Base-by-base conservation (phyloP, 495 filamentous ascomycete species). In the Xylaria longipes region DNA sequence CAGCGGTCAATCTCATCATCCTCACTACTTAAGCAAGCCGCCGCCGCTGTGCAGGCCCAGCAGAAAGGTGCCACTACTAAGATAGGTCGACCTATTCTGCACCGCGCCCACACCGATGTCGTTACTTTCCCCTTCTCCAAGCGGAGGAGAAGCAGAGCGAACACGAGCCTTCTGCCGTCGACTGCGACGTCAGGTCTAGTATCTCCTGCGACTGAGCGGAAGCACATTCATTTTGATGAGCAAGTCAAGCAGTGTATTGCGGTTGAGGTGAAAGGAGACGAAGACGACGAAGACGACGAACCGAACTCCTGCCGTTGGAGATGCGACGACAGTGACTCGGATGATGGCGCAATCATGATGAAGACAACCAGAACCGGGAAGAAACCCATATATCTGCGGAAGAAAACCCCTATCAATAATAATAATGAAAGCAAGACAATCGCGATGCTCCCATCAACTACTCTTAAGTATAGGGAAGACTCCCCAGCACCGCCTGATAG, bases 181-280 rank as follows among this genome's bases (percentile, higher is more conserved):
- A 78, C 82, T n/a, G 81, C 84, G 27, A 89, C 89, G 3, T 92
- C 90, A 22, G 90, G 90, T 20, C 73, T 91, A 45, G 82, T 83
- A 3, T 95, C 94, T 5, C 94, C 94, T 6, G 85, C 83, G 43
- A 71, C 82, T 6, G 92, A 92, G 75, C 87, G 85, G 69, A 93
- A 91, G 54, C 96, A 97, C 78, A 98, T 99, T 62, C 93, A 97
- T 78, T 99, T 99, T 82, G 96, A 97, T 79, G 91, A 98, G 77
- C 92, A 93, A 81, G 96, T 99, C 14, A 90, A 94, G 75, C 95
- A 99, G 78, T 98, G 94, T 76, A 98, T 98, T 65, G 96, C 96
- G 5, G 91, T 99, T 31, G 94, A 98, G 33, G 85, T 89, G 66
- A 94, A 96, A 76, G 90, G 88, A 20, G 90, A 89, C 7, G 90